Conservation (phyloP, 768 basidiomycete genomes). For the Boletus patriciae region DNA sequence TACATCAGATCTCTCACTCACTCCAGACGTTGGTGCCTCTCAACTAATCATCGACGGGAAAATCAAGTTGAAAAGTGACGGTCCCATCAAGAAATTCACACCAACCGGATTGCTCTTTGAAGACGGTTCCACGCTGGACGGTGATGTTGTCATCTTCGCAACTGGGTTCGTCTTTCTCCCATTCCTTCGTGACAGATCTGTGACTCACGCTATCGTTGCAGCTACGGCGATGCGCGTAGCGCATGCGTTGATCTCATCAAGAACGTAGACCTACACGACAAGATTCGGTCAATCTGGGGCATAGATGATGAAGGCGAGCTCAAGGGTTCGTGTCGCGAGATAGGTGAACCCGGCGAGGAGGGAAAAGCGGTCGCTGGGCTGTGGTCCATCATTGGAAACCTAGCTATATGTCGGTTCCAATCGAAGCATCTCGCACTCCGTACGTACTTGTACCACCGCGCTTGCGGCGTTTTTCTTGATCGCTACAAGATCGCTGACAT, state of each 20-base stretch:
- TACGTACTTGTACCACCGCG: constrained; percentile 35
- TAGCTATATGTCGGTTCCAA: constrained; percentile 63
- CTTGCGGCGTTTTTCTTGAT: not conserved
- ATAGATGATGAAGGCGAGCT: constrained; percentile 34
- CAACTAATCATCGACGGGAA: constrained; percentile 45
- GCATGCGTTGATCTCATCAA: constrained; percentile 23
- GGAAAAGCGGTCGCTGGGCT: constrained; percentile 29
- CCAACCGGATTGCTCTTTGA: constrained; percentile 24
- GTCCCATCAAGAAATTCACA: constrained; percentile 36
- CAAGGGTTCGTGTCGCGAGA: constrained; percentile 40
- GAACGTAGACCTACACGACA: constrained; percentile 16
- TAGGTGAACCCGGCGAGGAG: constrained; percentile 39
- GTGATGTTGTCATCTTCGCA: constrained; percentile 41
- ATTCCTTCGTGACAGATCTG: not conserved
- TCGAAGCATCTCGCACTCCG: constrained; percentile 67
- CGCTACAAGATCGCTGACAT: not conserved
- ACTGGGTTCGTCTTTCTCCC: constrained; percentile 26
- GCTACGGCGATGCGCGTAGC: constrained; percentile 21
- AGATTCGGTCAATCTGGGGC: constrained; percentile 32
- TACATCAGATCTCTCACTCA: not conserved
- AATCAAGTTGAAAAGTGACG: constrained; percentile 43
- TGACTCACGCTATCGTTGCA: not conserved
- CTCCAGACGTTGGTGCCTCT: constrained; percentile 41
- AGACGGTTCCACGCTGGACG: constrained; percentile 40
- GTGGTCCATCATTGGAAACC: constrained; percentile 64